phyloP scores from a whole-genome alignment of 2,329 filamentous ascomycete genomes.

The Tolypocladium pustulatum region DNA sequence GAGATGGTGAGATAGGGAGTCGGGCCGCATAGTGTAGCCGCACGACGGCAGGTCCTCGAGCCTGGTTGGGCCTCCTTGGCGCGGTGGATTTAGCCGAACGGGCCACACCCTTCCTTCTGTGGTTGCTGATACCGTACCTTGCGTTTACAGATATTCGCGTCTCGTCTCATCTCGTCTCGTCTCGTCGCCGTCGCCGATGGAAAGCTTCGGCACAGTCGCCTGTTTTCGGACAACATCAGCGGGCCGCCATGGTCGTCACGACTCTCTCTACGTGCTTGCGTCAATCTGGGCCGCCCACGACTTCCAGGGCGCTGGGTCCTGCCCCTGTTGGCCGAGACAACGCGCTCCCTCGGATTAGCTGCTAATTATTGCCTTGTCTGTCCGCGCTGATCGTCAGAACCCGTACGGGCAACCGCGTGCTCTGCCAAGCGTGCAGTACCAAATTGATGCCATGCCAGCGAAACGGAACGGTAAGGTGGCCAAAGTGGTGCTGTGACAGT shows the following conservation, averaged over 20 bases:
- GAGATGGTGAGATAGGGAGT: background rate
- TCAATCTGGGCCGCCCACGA: background rate
- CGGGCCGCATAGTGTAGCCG: constrained; percentile 9
- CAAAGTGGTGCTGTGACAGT: background rate
- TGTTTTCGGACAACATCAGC: too few species aligned
- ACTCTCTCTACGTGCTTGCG: background rate
- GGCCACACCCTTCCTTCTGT: background rate
- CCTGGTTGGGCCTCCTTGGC: background rate
- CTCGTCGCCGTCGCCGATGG: background rate
- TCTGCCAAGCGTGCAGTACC: too few species aligned
- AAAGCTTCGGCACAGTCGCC: background rate
- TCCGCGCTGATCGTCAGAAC: background rate
- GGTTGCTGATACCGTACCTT: background rate
- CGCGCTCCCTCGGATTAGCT: background rate
- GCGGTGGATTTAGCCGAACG: background rate
- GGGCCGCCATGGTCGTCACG: background rate
- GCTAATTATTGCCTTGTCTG: background rate
- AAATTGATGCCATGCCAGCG: background rate
- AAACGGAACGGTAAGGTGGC: background rate
- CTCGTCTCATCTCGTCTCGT: background rate
- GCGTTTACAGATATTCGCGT: background rate
- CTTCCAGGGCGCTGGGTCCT: background rate
- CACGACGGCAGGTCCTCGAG: constrained; percentile 4
- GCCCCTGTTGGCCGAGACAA: background rate
- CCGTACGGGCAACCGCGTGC: background rate